Percentiles rank a stretch among this genome's conserved stretches.
These are phyloP conservation scores for Myriangium duriaei DNA, from an alignment of 2,329 filamentous ascomycete genomes.

Conservation along the genomic window DNA sequence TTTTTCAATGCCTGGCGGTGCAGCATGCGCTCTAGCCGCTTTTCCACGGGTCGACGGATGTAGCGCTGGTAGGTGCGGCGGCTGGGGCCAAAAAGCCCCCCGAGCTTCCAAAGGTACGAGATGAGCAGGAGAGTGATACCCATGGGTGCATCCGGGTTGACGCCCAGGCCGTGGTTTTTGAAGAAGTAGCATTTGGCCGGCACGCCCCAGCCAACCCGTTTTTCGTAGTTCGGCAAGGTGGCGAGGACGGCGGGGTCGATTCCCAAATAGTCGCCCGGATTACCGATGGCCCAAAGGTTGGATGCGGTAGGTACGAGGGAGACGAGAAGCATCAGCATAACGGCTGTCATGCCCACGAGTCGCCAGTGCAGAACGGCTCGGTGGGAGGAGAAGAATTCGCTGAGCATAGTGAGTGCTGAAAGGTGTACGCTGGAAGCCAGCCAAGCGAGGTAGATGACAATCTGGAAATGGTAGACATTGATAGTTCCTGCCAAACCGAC, in stretches of 20 bases:
- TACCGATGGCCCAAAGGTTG: constrained; percentile 13
- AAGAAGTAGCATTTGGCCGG: constrained; percentile 10
- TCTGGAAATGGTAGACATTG: constrained; percentile 18
- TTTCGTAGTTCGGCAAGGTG: not conserved
- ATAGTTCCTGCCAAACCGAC: constrained; percentile 13
- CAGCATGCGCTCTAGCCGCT: constrained; percentile 8
- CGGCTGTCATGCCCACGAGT: constrained; percentile 14
- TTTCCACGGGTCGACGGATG: constrained; percentile 12
- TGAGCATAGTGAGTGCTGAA: constrained; percentile 15
- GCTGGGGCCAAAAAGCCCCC: constrained; percentile 13
- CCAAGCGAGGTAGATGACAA: constrained; percentile 21
- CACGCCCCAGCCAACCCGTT: constrained; percentile 7
- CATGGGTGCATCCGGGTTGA: constrained; percentile 16
- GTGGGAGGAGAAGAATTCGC: constrained; percentile 11
- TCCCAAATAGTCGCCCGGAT: not conserved
- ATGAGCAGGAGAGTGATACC: constrained; percentile 15
- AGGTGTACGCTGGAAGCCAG: constrained; percentile 20
- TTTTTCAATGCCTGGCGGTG: constrained; percentile 10
- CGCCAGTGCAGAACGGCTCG: constrained; percentile 14
- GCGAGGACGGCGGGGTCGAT: not conserved
- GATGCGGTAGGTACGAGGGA: constrained; percentile 15
- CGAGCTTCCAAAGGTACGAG: constrained; percentile 19
- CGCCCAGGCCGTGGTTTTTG: constrained; percentile 11
- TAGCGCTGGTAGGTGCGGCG: constrained; percentile 10
- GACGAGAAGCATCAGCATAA: constrained; percentile 16